Base-by-base conservation (phyloP, 73 alveolate genomes). In the Blepharisma stoltei region DNA sequence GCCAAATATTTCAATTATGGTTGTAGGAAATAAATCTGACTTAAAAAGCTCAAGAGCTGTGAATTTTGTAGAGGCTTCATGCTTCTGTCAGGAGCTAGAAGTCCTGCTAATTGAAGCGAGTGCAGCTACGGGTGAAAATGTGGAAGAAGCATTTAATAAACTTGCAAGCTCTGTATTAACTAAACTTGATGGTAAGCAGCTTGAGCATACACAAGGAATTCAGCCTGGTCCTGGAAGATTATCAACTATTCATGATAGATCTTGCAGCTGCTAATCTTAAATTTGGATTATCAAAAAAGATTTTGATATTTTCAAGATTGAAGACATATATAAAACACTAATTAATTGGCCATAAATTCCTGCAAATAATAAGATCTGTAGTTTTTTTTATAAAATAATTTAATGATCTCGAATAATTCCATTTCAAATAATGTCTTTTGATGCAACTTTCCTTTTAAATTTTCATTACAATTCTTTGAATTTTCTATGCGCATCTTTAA, bases 11-110 rank as follows among this genome's bases (percentile, higher is more conserved):
- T 65, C 83, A 21, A 85, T 92, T 48, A 55, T 77, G 54, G 88
- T 92, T 45, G 81, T 91, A 23, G 98, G 98, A n/a, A 93, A 90
- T 83, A 89, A 93, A 77, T 46, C 77, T 9, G 98, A 93, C 85
- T 66, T 87, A 8, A 86, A 69, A 48, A 69, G 55, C 44, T 53
- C 47, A 14, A 81, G 95, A 77, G 78, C 80, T 20, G 95, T 89
- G 32, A 77, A 67, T 7, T 25, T n/a, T 32, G 76, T 75, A 18
- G 70, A 43, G 44, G 90, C 90, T 11, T 46, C 45, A 44, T 41
- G 49, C 6, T 83, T 69, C n/a, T 44, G 55, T 43, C 79, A 69
- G 5, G 55, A 69, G 27, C n/a, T 1, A 47, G n/a, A 69, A n/a
- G 38, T 69, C 65, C 55, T 2, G 71, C 78, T 70, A 44, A 52